Base-by-base conservation (phyloP, 768 basidiomycete genomes). In the Collybia mongolica region DNA sequence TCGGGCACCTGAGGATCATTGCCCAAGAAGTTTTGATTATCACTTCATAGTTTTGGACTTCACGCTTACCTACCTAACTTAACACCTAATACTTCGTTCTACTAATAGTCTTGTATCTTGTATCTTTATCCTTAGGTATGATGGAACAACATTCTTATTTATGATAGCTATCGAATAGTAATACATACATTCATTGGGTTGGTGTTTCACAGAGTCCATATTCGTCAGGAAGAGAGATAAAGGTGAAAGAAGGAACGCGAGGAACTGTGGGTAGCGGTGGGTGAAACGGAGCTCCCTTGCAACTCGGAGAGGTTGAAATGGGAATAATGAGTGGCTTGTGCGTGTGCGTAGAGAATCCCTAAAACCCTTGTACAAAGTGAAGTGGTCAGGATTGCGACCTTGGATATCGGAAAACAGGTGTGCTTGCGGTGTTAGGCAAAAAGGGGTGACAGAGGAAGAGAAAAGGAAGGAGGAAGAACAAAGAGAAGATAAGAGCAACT, bases 151-250 rank as follows among this genome's bases (percentile, higher is more conserved):
- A 18, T 29, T 50, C 35, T n/a, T 50, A 18, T 44, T 44, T 45
- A 45, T 18, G 44, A 46, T 52, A 52, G 51, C 44, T 40, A 53
- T 48, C 56, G 48, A 40, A 61, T 58, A 61, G 58, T 61, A 57
- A 58, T 63, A 61, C 62, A 63, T 63, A 63, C 60, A 63, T 60
- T 58, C 48, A 50, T 57, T 56, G 42, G 41, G 39, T 54, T 49
- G 51, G 54, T 51, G 50, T 45, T 47, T 46, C 44, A 39, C 42
- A 39, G 46, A 37, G 55, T 57, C 58, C 51, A 43, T 42, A 50
- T 24, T 49, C 51, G 52, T 44, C 37, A 40, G 36, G 20, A 45
- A 28, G 38, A 46, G 45, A 19, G 43, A 52, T 17, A 44, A 47
- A 22, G 35, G 35, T 23, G 26, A 18, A 41, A 51, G 52, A 22